Evolutionary conservation across 1,139 yeast species (phyloP), one percentile per base, ranked within the genome.

Genomic region (Diutina pseudorugosa): DNA sequence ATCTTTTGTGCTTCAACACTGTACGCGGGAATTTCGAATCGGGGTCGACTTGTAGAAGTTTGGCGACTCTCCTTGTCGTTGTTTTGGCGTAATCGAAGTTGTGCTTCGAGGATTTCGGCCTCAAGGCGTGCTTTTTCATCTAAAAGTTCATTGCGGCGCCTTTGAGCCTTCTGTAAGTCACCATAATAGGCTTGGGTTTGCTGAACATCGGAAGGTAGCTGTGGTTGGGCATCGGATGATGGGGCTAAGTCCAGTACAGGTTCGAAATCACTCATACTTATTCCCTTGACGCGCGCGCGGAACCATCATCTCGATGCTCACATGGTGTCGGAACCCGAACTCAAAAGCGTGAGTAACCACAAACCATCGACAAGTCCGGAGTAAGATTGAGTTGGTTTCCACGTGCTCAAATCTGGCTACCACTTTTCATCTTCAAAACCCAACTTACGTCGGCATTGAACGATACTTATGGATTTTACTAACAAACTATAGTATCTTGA

Each of bases 401-500:
- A 5, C 11, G 36, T 23, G 25, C 7, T 23, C 4, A 23, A 23
- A 4, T 23, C 25, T 23, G 25, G 4, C 25, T 4, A 7, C 25
- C 7, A 23, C 4, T 23, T 23, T 23, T 7, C 7, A 7, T 7
- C 4, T 23, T 33, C 9, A 11, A 33, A 11, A 14, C 40, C 8
- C n/a, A 14, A 23, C 25, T 23, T 33, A 4, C n/a, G 8, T 5
- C 4, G 40, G 4, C 40, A 14, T 33, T 33, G n/a, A 33, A 11
- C 40, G 12, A 18, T 5, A 21, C 25, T 14, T 8, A 8, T 14
- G 19, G 14, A 2, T 11, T n/a, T n/a, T 65, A 69, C 73, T 59
- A 60, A 58, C 61, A 25, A 9, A 7, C 4, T n/a, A 19, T 61
- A 83, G 86, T 88, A 87, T 64, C 77, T 86, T 81, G 91, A 85